Conservation (phyloP, 2,329 filamentous ascomycete species). For the Apiospora malaysiana region DNA sequence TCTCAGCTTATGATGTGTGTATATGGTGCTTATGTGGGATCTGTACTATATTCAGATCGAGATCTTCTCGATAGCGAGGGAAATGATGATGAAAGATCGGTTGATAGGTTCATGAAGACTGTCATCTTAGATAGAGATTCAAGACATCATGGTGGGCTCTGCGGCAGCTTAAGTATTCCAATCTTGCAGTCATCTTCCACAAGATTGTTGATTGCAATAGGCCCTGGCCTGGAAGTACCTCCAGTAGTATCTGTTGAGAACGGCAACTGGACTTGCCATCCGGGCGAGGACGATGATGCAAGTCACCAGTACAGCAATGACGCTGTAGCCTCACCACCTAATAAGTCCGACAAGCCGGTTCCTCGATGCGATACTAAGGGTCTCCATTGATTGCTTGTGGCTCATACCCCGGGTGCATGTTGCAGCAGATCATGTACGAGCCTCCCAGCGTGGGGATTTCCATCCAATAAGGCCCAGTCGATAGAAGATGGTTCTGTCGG, state of each 20-base stretch:
- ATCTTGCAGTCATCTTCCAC: not conserved
- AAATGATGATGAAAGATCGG: not conserved
- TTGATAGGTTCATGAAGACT: not conserved
- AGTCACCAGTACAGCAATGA: not conserved
- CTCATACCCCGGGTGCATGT: not conserved
- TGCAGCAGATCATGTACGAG: not conserved
- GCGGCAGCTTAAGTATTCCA: not conserved
- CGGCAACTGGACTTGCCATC: not conserved
- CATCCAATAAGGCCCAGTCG: not conserved
- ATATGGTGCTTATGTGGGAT: not conserved
- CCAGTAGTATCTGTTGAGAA: not conserved
- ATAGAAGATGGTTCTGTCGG: not conserved
- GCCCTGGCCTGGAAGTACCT: not conserved
- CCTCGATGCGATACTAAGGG: not conserved
- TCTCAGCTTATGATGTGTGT: not conserved
- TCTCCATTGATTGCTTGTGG: not conserved
- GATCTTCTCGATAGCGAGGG: not conserved
- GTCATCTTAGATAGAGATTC: not conserved
- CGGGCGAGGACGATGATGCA: not conserved
- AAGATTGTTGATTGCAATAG: not conserved
- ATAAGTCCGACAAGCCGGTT: not conserved
- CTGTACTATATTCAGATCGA: too few species aligned
- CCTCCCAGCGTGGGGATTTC: not conserved
- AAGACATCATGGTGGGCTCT: not conserved
- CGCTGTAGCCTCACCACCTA: constrained; percentile 5